A percentile compares a stretch with the other conserved stretches of the same genome.
Evolutionary conservation across 805 yeast species (phyloP).

Genomic region (Saccharomyces jurei): DNA sequence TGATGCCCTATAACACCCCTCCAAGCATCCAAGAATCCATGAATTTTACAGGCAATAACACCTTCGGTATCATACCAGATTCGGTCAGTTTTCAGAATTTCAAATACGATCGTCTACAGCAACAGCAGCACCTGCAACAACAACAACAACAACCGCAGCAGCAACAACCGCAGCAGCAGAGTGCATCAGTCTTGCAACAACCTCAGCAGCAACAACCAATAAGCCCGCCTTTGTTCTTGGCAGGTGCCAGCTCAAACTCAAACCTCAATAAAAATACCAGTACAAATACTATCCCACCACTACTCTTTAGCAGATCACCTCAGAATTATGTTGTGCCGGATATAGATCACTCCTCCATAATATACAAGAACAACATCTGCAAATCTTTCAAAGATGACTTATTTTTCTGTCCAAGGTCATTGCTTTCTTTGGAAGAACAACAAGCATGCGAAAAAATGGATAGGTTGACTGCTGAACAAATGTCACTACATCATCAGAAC

Average conservation of each 20-base stretch:
- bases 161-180: background rate
- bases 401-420: conserved; percentile 26
- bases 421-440: conserved; percentile 23
- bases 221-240: background rate
- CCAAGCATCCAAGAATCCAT: background rate
- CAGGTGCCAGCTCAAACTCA: background rate
- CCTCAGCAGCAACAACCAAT: background rate
- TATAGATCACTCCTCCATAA: conserved; percentile 4
- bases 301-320: background rate
- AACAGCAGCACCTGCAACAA: background rate
- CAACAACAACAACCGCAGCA: background rate
- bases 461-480: conserved; percentile 3
- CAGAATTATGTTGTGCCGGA: background rate
- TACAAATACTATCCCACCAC: background rate
- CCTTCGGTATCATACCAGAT: background rate
- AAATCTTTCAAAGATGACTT: conserved; percentile 29
- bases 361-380: conserved; percentile 21
- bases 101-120: background rate
- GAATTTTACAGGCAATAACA: background rate
- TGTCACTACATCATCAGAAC: background rate
- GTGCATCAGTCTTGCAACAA: background rate
- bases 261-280: background rate
- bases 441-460: conserved; percentile 24
- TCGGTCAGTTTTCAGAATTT: background rate
- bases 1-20: background rate